Conservation (phyloP, 2,329 filamentous ascomycete genomes). For the Diaporthe vaccinii region DNA sequence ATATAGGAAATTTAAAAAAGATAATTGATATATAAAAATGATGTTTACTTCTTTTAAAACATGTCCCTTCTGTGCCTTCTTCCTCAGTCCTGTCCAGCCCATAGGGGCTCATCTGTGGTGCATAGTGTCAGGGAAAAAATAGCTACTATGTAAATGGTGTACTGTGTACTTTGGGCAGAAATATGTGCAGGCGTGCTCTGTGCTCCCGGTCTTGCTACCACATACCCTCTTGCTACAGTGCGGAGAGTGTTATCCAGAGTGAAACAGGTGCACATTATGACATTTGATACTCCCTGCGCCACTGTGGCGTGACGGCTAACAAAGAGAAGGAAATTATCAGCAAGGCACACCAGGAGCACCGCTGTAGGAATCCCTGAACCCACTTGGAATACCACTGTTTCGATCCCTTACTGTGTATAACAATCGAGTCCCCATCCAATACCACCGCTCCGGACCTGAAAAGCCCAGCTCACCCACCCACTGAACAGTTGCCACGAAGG, state of each 20-base stretch:
- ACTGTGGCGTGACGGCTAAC: not conserved
- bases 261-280: not conserved
- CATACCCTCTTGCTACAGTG: not conserved
- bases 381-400: not conserved
- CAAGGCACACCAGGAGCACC: not conserved
- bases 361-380: not conserved
- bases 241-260: not conserved
- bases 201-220: not conserved
- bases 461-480: not conserved
- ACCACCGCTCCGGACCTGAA: not conserved
- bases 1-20: too few relatives aligned
- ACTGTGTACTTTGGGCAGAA: too few relatives aligned
- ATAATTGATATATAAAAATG: not conserved
- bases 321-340: not conserved
- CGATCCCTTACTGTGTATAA: constrained; percentile 4
- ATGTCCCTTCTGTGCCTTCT: too few relatives aligned
- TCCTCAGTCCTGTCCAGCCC: too few relatives aligned
- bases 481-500: constrained; percentile 9
- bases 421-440: not conserved
- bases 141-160: too few relatives aligned
- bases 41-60: too few relatives aligned
- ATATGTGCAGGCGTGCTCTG: too few relatives aligned
- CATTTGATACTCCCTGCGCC: not conserved
- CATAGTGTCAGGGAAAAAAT: too few relatives aligned
- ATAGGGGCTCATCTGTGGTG: too few relatives aligned